Conservation (phyloP, 306 rosid genomes). For the Hylodesmum podocarpum region DNA sequence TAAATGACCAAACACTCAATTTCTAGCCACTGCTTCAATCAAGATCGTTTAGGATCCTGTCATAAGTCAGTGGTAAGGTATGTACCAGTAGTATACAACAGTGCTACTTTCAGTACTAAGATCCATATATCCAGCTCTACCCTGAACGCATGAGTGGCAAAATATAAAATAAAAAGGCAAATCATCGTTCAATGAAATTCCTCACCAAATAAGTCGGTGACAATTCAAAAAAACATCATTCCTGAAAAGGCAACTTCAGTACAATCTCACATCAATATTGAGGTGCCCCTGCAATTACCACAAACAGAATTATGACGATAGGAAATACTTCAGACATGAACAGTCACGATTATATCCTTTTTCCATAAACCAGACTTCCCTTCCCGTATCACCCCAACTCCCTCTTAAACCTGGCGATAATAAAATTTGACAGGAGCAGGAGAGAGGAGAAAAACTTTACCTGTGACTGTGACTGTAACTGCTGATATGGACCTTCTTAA, state of each 20-base stretch:
- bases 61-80: conserved; percentile 27
- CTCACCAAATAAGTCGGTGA: conserved; percentile 21
- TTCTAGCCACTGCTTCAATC: conserved; percentile 39
- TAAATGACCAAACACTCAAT: conserved; percentile 31
- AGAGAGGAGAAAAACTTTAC: not conserved
- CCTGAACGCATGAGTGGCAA: conserved; percentile 29
- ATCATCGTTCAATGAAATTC: conserved; percentile 14
- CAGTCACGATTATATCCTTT: not conserved
- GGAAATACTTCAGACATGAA: not conserved
- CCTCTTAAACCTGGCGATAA: not conserved
- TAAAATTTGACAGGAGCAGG: not conserved
- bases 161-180: conserved; percentile 12
- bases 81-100: conserved; percentile 48
- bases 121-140: conserved; percentile 37
- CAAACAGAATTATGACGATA: not conserved
- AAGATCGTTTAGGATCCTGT: conserved; percentile 31
- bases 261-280: conserved; percentile 28
- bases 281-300: conserved; percentile 36
- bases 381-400: not conserved
- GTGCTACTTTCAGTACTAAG: conserved; percentile 39
- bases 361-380: not conserved
- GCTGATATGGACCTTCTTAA: conserved; percentile 25
- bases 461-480: conserved; percentile 22
- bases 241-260: conserved; percentile 15
- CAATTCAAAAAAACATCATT: conserved; percentile 25